These are phyloP conservation scores for Trichoderma atrobrunneum DNA, from an alignment of 2,329 filamentous ascomycete genomes.

Conservation along the genomic window DNA sequence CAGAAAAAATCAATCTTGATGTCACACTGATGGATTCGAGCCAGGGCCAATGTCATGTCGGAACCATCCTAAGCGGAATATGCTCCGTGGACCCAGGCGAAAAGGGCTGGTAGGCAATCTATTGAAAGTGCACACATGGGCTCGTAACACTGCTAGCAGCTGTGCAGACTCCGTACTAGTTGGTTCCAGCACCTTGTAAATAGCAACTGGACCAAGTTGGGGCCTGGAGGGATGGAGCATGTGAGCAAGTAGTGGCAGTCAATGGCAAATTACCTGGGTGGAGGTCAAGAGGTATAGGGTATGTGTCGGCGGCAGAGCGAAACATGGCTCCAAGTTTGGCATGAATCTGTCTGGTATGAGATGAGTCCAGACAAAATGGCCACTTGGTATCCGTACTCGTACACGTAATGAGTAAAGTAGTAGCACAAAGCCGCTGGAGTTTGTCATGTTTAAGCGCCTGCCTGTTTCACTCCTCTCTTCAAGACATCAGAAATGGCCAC, in stretches of 20 bases:
- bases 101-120: constrained; percentile 18
- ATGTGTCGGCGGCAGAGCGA: neutral
- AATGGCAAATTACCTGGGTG: neutral
- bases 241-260: neutral
- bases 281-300: neutral
- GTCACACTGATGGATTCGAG: constrained; percentile 13
- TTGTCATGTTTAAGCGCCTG: neutral
- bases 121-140: constrained; percentile 5
- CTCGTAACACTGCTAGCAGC: neutral
- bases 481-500: neutral
- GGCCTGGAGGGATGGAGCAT: neutral
- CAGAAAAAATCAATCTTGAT: neutral
- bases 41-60: constrained; percentile 4
- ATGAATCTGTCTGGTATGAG: neutral
- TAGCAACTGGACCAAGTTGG: neutral
- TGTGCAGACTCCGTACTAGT: neutral
- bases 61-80: constrained; percentile 8
- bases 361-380: neutral
- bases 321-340: neutral
- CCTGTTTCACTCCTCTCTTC: constrained; percentile 2
- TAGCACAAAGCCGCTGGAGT: neutral
- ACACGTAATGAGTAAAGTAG: neutral
- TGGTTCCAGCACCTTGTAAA: neutral
- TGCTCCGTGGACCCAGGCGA: constrained; percentile 4
- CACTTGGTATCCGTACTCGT: neutral